Conservation (phyloP, 768 basidiomycete species). For the Tephrocybe sp. region DNA sequence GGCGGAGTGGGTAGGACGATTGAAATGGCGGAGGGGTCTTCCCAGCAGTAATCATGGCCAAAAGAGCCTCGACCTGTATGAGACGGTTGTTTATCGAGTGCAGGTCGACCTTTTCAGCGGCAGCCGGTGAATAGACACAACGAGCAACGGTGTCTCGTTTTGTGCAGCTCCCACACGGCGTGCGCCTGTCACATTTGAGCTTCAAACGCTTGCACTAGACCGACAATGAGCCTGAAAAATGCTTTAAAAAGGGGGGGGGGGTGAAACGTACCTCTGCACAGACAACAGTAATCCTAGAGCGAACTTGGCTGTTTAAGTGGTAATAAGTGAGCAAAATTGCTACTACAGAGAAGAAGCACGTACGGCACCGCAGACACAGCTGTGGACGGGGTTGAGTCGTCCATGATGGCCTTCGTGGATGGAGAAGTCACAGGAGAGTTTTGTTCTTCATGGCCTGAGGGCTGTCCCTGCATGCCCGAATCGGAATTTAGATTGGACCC, state of each 20-base stretch:
- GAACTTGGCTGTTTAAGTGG: constrained; percentile 51
- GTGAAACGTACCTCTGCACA: constrained; percentile 64
- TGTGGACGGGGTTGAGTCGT: constrained; percentile 13
- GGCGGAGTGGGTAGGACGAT: constrained; percentile 33
- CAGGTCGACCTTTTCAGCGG: constrained; percentile 85
- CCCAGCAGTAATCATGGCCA: constrained; percentile 49
- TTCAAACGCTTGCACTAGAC: constrained; percentile 84
- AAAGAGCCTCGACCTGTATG: constrained; percentile 62
- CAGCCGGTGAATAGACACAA: constrained; percentile 79
- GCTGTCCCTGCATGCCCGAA: constrained; percentile 18
- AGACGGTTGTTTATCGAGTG: constrained; percentile 84
- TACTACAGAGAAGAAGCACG: background rate
- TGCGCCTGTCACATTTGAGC: constrained; percentile 79
- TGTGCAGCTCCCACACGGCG: constrained; percentile 74
- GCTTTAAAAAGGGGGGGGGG: constrained; percentile 2
- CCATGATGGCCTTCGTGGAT: constrained; percentile 17
- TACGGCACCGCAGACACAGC: constrained; percentile 20
- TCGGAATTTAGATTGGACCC: constrained; percentile 16
- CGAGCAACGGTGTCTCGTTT: constrained; percentile 75
- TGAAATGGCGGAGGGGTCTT: constrained; percentile 36
- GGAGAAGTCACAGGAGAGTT: constrained; percentile 6
- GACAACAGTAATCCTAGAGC: constrained; percentile 77
- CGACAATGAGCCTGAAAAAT: constrained; percentile 10
- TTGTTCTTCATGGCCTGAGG: constrained; percentile 16
- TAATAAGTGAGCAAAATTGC: background rate